These are phyloP conservation scores for Albophoma yamanashiensis DNA, from an alignment of 2,329 filamentous ascomycete species.

Conservation along the genomic window DNA sequence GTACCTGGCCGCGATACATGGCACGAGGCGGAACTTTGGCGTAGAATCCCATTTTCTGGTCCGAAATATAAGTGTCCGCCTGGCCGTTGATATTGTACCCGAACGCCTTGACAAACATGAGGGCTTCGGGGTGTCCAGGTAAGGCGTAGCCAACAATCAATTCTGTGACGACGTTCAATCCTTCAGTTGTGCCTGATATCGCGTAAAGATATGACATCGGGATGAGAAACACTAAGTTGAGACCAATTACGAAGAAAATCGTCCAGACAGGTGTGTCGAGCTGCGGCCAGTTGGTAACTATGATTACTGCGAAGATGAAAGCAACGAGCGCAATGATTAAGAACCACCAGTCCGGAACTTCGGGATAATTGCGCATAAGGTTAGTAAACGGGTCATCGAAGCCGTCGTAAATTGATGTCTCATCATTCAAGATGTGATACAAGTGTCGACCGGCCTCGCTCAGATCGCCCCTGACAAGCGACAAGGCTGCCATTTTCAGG, in stretches of 20 bases:
- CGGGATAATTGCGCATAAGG: constrained; percentile 31
- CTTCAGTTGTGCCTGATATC: constrained; percentile 30
- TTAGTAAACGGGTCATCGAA: constrained; percentile 31
- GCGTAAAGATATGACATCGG: constrained; percentile 29
- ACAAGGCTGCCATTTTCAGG: constrained; percentile 13
- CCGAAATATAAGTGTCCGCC: constrained; percentile 25
- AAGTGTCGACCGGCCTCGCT: constrained; percentile 16
- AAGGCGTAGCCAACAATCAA: constrained; percentile 17
- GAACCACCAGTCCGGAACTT: constrained; percentile 39
- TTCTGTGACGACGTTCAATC: constrained; percentile 39
- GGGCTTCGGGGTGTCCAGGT: constrained; percentile 20
- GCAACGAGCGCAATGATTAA: constrained; percentile 10
- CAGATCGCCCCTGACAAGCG: constrained; percentile 22
- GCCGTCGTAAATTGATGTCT: constrained; percentile 27
- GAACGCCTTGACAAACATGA: constrained; percentile 41
- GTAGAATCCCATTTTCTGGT: constrained; percentile 23
- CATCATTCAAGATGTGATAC: constrained; percentile 19
- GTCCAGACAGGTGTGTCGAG: constrained; percentile 18
- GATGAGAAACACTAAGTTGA: constrained; percentile 27
- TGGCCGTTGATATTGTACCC: constrained; percentile 31
- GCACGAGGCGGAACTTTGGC: constrained; percentile 20
- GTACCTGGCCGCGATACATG: constrained; percentile 28
- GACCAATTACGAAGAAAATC: constrained; percentile 19
- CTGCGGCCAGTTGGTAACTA: constrained; percentile 15
- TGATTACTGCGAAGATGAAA: constrained; percentile 21